A percentile compares a stretch with the other conserved stretches of the same genome.
Evolutionary conservation across 345 rosid genomes (phyloP).

Genomic region (Aegle marmelos): DNA sequence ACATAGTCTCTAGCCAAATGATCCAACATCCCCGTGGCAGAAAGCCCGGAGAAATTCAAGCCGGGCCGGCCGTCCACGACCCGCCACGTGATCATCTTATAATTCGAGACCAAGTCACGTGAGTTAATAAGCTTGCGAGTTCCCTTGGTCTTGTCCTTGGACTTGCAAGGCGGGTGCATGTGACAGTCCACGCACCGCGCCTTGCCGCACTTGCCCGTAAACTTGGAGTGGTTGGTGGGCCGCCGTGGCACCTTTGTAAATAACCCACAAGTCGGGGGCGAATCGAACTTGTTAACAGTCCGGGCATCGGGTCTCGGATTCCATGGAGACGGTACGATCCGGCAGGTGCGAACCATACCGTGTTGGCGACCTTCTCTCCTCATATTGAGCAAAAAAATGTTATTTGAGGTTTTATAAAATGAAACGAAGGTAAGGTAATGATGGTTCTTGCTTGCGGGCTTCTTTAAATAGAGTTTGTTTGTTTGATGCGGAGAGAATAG

Average conservation of each 20-base stretch:
- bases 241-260: slow-evolving; percentile 37
- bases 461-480: neutral
- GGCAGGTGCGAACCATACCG: slow-evolving; percentile 55
- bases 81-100: slow-evolving; percentile 39
- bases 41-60: slow-evolving; percentile 34
- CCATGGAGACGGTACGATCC: slow-evolving; percentile 45
- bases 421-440: neutral
- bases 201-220: slow-evolving; percentile 54
- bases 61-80: slow-evolving; percentile 31
- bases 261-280: slow-evolving; percentile 39
- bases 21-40: slow-evolving; percentile 50
- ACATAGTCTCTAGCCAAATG: slow-evolving; percentile 25
- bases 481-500: neutral
- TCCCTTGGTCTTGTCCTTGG: slow-evolving; percentile 61
- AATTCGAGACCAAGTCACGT: slow-evolving; percentile 30
- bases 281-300: slow-evolving; percentile 31
- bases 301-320: slow-evolving; percentile 35
- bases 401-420: slow-evolving; percentile 3
- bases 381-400: slow-evolving; percentile 31
- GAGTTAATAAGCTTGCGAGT: slow-evolving; percentile 45
- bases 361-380: slow-evolving; percentile 70
- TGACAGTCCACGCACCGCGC: slow-evolving; percentile 43
- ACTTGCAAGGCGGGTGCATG: slow-evolving; percentile 42
- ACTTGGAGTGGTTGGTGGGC: slow-evolving; percentile 72
- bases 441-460: no score